Evolutionary conservation across 495 filamentous ascomycete genomes (phyloP).

Genomic region (Rhizodiscina lignyota): DNA sequence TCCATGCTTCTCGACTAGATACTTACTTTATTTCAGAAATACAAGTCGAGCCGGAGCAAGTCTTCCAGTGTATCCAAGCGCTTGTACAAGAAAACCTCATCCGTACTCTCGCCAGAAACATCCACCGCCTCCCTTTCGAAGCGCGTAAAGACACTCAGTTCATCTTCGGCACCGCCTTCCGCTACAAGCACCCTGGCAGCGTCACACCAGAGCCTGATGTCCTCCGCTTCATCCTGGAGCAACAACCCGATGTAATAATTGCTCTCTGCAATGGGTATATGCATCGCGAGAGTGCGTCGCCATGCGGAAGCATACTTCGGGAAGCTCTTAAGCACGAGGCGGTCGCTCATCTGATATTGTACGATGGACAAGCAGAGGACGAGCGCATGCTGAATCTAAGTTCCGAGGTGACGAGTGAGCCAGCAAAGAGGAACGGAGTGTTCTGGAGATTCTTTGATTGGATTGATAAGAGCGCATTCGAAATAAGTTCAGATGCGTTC

Average conservation of each 20-base stretch:
- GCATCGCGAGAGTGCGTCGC: constrained; percentile 78
- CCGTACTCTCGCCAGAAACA: constrained; percentile 57
- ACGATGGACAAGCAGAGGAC: constrained; percentile 60
- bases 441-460: constrained; percentile 98
- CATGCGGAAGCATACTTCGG: constrained; percentile 76
- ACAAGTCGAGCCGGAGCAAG: constrained; percentile 72
- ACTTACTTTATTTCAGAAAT: constrained; percentile 40
- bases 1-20: constrained; percentile 1
- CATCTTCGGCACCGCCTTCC: constrained; percentile 76
- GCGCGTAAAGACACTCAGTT: constrained; percentile 78
- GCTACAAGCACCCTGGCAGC: constrained; percentile 51
- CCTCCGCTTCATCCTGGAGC: constrained; percentile 68
- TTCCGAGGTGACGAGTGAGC: constrained; percentile 47
- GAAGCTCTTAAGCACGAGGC: constrained; percentile 87
- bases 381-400: constrained; percentile 36
- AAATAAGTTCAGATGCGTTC: constrained; percentile 93
- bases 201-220: constrained; percentile 51
- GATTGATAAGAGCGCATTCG: constrained; percentile 89
- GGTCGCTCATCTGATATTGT: constrained; percentile 74
- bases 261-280: constrained; percentile 83
- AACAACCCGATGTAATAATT: constrained; percentile 71
- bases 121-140: constrained; percentile 83
- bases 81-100: constrained; percentile 81
- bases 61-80: constrained; percentile 59
- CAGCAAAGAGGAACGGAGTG: constrained; percentile 57